A percentile compares a stretch with the other conserved stretches of the same genome.
These are phyloP conservation scores for Trichoderma asperelloides DNA, from an alignment of 495 filamentous ascomycete species.

Conservation along the genomic window DNA sequence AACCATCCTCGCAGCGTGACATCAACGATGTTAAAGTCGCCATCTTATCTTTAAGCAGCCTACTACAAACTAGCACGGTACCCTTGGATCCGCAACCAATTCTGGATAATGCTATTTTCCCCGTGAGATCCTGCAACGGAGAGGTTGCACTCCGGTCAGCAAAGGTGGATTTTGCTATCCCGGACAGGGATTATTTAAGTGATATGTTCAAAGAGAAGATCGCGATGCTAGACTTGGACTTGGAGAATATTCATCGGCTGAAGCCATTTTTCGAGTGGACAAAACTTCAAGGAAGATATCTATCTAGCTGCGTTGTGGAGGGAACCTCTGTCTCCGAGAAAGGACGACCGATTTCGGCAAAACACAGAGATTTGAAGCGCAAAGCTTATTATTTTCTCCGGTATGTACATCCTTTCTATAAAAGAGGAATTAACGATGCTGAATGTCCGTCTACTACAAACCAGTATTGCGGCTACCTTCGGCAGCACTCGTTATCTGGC, in stretches of 20 bases:
- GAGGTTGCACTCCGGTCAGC: neutral
- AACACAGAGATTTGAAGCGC: neutral
- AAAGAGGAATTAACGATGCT: too few relatives aligned
- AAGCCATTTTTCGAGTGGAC: neutral
- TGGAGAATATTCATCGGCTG: neutral
- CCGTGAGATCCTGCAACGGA: neutral
- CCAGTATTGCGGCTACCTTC: too few relatives aligned
- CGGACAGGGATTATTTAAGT: neutral
- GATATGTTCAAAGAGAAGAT: neutral
- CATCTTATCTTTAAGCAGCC: neutral
- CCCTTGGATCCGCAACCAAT: neutral
- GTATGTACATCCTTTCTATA: neutral
- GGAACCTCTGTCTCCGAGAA: neutral
- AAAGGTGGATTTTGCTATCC: neutral
- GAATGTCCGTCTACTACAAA: too few relatives aligned
- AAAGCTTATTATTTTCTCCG: neutral
- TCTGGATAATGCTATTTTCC: neutral
- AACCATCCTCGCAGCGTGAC: neutral
- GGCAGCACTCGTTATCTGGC: too few relatives aligned
- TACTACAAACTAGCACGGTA: neutral
- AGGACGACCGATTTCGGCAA: neutral
- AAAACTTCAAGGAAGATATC: neutral
- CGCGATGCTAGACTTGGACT: neutral
- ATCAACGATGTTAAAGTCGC: neutral
- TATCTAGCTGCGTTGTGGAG: neutral